Evolutionary conservation across 2,329 filamentous ascomycete genomes (phyloP), one percentile per base, ranked within the genome.

Genomic region (Akanthomyces muscarius): DNA sequence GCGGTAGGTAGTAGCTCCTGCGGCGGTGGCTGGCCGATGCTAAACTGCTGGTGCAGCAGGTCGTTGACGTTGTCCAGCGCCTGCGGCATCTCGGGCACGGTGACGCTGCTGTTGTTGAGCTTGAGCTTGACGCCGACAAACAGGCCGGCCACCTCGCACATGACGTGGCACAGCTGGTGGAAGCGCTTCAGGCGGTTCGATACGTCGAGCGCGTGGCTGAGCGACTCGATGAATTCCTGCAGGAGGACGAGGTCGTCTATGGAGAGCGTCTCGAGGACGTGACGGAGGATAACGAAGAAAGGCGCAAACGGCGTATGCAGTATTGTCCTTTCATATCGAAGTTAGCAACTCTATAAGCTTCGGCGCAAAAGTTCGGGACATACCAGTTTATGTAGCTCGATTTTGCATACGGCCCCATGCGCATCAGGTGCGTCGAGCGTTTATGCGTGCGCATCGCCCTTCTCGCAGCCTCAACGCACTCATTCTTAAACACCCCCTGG

Each of bases 131-230:
- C 82, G 68, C 88, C 83, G 6, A 88, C 77, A 67, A 89, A 89
- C 4, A 88, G 73, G 51, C 77, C 78, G 5, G 86, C 85, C 4
- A 89, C 84, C 61, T 83, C 83, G 64, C 81, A 80, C 70, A 89
- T 85, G 30, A 89, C 80, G 38, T 82, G 79, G 67, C 84, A 88
- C 30, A 89, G 78, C 28, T 80, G 82, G 68, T 86, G 82, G 14
- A 89, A 76, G 68, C 85, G 86, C 36, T 83, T 79, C 30, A 86
- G 80, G 2, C 83, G 81, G 68, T 87, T 82, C 0, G 86, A 88
- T 1, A 81, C 74, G 4, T 77, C 76, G 54, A 78, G 78, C 3
- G 80, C 78, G 0, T 79, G 78, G 64, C 82, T 77, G 3, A 89
- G 79, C 2, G 83, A 86, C 23, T 74, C 71, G 58, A 83, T 80